Percentiles rank a stretch among this genome's conserved stretches.
Conservation (phyloP, 257 asterid species). For the Solanum raphanifolium region DNA sequence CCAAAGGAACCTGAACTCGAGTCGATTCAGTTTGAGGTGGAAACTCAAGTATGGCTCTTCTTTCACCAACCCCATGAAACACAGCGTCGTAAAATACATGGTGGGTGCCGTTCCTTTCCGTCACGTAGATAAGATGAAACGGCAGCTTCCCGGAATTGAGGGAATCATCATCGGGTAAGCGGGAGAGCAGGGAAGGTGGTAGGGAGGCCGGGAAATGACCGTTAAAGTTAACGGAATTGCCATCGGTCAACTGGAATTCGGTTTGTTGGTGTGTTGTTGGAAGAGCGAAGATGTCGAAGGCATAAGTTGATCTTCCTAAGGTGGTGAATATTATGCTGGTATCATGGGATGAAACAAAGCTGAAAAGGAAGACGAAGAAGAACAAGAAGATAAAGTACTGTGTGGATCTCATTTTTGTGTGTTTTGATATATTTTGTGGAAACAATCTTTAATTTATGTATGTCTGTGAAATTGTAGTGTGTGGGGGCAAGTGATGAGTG, state of each 20-base stretch:
- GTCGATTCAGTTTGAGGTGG: not conserved
- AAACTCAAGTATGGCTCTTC: constrained; percentile 30
- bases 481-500: not conserved
- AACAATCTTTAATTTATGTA: not conserved
- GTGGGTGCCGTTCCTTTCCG: constrained; percentile 71
- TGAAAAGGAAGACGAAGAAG: constrained; percentile 3
- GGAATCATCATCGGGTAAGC: constrained; percentile 4
- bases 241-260: constrained; percentile 64
- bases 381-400: not conserved
- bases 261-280: constrained; percentile 12
- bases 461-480: not conserved
- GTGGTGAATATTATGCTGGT: constrained; percentile 51
- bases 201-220: constrained; percentile 51
- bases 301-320: constrained; percentile 56
- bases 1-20: constrained; percentile 41
- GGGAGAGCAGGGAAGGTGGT: constrained; percentile 27
- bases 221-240: constrained; percentile 65
- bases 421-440: not conserved
- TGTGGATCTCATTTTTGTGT: constrained; percentile 17
- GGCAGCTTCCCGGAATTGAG: not conserved
- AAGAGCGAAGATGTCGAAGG: constrained; percentile 58
- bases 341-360: constrained; percentile 4
- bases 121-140: constrained; percentile 46
- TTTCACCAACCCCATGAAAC: not conserved
- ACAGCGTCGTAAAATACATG: constrained; percentile 45